Percentiles rank a stretch among this genome's conserved stretches.
phyloP scores from a whole-genome alignment of 306 rosid species.

The Cicer arietinum region DNA sequence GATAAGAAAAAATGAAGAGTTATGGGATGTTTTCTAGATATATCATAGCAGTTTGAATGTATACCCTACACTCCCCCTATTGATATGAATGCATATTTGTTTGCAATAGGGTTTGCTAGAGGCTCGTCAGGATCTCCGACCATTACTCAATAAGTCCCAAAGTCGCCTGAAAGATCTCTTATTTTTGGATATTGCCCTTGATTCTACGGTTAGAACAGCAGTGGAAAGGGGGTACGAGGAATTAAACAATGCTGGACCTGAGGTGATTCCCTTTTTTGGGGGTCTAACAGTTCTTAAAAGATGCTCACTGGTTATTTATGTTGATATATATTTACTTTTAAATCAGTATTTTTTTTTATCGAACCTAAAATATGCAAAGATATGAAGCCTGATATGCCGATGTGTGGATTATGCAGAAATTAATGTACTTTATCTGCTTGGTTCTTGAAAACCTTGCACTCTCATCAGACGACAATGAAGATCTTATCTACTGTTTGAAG shows the following conservation, averaged over 20 bases:
- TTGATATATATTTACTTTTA: background rate
- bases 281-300: constrained; percentile 24
- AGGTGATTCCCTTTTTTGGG: constrained; percentile 55
- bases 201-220: constrained; percentile 94
- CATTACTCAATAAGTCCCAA: constrained; percentile 70
- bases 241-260: constrained; percentile 80
- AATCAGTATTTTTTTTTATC: background rate
- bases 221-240: constrained; percentile 90
- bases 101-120: constrained; percentile 82
- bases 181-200: constrained; percentile 97
- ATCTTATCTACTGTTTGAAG: constrained; percentile 88
- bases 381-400: constrained; percentile 48
- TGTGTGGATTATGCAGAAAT: constrained; percentile 71
- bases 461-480: constrained; percentile 84
- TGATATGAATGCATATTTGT: constrained; percentile 27
- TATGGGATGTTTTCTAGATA: background rate
- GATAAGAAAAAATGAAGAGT: background rate
- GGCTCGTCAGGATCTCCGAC: constrained; percentile 85
- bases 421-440: constrained; percentile 75
- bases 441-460: constrained; percentile 92
- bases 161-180: constrained; percentile 90
- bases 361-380: constrained; percentile 6
- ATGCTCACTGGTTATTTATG: constrained; percentile 14
- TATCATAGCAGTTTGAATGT: background rate
- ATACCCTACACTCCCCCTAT: constrained; percentile 30